Evolutionary conservation across 2,329 filamentous ascomycete genomes (phyloP).

Genomic region (Pleoardoris graminearum): DNA sequence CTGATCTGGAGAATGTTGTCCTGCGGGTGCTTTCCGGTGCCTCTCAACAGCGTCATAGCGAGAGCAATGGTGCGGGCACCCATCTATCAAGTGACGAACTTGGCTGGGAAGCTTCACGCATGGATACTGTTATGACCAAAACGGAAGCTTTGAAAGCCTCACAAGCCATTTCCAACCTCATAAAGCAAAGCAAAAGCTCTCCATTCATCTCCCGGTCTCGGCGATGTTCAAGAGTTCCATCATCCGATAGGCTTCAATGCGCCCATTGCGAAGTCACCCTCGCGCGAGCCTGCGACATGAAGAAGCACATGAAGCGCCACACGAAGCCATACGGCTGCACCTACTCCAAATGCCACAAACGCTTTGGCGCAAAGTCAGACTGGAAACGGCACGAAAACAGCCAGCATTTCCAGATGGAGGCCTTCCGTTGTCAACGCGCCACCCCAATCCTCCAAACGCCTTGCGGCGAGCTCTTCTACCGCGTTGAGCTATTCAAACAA

Average conservation of each 20-base stretch:
- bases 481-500: constrained; percentile 60
- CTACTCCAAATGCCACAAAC: constrained; percentile 67
- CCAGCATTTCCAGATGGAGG: constrained; percentile 72
- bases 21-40: constrained; percentile 22
- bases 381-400: constrained; percentile 89
- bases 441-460: not conserved
- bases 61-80: not conserved
- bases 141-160: constrained; percentile 27
- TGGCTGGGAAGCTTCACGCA: not conserved
- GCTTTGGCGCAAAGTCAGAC: constrained; percentile 90
- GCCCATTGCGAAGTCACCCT: constrained; percentile 25
- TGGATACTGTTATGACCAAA: constrained; percentile 21
- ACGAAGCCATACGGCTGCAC: constrained; percentile 82
- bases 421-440: constrained; percentile 67
- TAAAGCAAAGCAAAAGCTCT: constrained; percentile 24
- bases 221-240: constrained; percentile 17
- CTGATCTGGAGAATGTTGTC: constrained; percentile 30
- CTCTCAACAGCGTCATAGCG: constrained; percentile 4
- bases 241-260: constrained; percentile 22
- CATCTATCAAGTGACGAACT: not conserved
- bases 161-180: constrained; percentile 30
- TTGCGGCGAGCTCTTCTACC: constrained; percentile 65
- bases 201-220: constrained; percentile 13
- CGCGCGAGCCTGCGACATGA: constrained; percentile 47
- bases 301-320: constrained; percentile 82